Conservation (phyloP, 306 rosid genomes). For the Quercus mongolica region DNA sequence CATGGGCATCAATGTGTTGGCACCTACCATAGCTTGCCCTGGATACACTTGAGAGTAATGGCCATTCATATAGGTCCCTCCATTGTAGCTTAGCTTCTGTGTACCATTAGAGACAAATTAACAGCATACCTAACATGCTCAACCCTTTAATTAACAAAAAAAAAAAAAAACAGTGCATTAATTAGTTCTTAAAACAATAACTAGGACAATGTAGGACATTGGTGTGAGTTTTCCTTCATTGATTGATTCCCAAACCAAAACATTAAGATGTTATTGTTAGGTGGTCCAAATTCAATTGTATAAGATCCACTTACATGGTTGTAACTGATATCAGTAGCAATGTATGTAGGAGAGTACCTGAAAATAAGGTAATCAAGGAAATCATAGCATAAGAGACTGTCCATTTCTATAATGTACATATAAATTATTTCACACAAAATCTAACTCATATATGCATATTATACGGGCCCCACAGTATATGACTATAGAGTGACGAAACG, state of each 20-base stretch:
- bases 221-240: too few relatives aligned
- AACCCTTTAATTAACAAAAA: too few relatives aligned
- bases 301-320: slow-evolving; percentile 43
- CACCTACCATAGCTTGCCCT: slow-evolving; percentile 57
- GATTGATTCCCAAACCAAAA: too few relatives aligned
- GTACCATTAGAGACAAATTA: neutral
- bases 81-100: slow-evolving; percentile 56
- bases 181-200: too few relatives aligned
- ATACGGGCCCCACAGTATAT: too few relatives aligned
- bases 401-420: neutral
- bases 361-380: neutral
- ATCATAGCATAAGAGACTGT: neutral
- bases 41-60: slow-evolving; percentile 52
- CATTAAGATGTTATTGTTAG: too few relatives aligned
- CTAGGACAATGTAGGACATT: too few relatives aligned
- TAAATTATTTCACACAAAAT: neutral
- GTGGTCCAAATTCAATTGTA: neutral
- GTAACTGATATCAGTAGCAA: slow-evolving; percentile 58
- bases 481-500: too few relatives aligned
- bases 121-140: neutral
- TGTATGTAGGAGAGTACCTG: slow-evolving; percentile 67
- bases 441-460: neutral
- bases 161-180: too few relatives aligned
- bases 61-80: slow-evolving; percentile 62
- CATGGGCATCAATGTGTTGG: slow-evolving; percentile 70